Evolutionary conservation across 2,329 filamentous ascomycete genomes (phyloP).

Genomic region (Fusarium liriodendri): DNA sequence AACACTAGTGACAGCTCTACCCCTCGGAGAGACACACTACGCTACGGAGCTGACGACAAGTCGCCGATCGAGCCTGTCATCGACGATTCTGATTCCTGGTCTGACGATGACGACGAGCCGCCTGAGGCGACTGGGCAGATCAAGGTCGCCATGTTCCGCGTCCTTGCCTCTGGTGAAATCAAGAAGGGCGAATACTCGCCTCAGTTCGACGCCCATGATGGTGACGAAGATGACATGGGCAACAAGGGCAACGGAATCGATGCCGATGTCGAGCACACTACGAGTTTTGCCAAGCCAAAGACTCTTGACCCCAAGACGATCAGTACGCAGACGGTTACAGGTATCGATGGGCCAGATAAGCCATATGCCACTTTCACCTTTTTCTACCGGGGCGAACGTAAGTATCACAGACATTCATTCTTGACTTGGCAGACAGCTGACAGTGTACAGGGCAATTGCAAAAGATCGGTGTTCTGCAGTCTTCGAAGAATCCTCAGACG

Average conservation of each 20-base stretch:
- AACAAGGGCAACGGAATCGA: constrained; percentile 71
- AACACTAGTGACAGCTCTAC: constrained; percentile 53
- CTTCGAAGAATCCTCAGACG: constrained; percentile 72
- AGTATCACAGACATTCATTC: constrained; percentile 53
- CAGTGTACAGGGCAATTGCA: constrained; percentile 81
- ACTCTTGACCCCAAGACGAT: constrained; percentile 96
- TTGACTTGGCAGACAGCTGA: constrained; percentile 26
- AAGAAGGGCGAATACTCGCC: constrained; percentile 98
- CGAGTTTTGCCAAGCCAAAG: constrained; percentile 97
- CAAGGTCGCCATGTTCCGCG: constrained; percentile 96
- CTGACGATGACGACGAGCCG: constrained; percentile 85
- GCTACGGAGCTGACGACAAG: constrained; percentile 82
- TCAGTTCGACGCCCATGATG: constrained; percentile 96
- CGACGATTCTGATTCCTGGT: constrained; percentile 80
- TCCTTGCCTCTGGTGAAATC: constrained; percentile 94
- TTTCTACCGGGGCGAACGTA: constrained; percentile 95
- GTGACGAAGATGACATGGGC: constrained; percentile 76
- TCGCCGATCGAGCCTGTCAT: constrained; percentile 77
- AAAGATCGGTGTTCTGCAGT: constrained; percentile 91
- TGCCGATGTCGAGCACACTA: constrained; percentile 93
- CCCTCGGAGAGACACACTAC: constrained; percentile 68
- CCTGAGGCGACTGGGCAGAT: constrained; percentile 97
- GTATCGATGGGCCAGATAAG: constrained; percentile 94
- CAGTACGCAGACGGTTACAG: constrained; percentile 98
- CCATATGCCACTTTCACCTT: constrained; percentile 98